phyloP scores from a whole-genome alignment of 805 yeast genomes.

The Yamadazyma takamatsuzukensis region DNA sequence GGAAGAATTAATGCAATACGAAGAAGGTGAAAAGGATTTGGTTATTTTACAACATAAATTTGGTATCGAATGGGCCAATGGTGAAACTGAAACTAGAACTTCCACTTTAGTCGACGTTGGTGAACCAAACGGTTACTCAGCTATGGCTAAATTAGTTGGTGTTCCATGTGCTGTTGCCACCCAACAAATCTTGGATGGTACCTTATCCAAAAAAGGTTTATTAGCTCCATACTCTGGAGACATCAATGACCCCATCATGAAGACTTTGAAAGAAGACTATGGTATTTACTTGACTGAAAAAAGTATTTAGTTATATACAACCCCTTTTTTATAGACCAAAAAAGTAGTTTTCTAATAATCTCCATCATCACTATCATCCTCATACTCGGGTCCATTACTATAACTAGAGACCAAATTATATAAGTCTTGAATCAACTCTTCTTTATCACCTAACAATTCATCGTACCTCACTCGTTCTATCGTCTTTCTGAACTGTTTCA shows the following conservation, averaged over 20 bases:
- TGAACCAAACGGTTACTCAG: conserved; percentile 80
- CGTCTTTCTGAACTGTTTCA: conserved; percentile 25
- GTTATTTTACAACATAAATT: conserved; percentile 96
- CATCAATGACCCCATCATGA: conserved; percentile 86
- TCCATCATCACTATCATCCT: conserved; percentile 17
- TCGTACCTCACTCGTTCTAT: conserved; percentile 14
- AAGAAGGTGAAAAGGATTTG: conserved; percentile 90
- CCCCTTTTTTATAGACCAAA: neutral
- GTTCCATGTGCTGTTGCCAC: conserved; percentile 97
- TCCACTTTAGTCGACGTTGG: conserved; percentile 95
- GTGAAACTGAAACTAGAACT: conserved; percentile 85
- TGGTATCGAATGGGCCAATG: conserved; percentile 95
- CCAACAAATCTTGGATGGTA: conserved; percentile 80
- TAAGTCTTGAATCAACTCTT: conserved; percentile 33
- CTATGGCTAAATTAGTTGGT: conserved; percentile 98
- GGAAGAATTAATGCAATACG: conserved; percentile 95
- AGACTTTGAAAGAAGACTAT: conserved; percentile 85
- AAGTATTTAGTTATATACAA: conserved; percentile 42
- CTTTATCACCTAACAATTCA: conserved; percentile 19
- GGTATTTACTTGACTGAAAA: conserved; percentile 87
- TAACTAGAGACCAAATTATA: conserved; percentile 30
- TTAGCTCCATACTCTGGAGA: conserved; percentile 91
- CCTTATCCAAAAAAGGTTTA: conserved; percentile 69
- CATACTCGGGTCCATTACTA: conserved; percentile 27
- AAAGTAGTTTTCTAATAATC: conserved; percentile 4